Conservation (phyloP, 441 rosid genomes). For the Gossypium davidsonii region DNA sequence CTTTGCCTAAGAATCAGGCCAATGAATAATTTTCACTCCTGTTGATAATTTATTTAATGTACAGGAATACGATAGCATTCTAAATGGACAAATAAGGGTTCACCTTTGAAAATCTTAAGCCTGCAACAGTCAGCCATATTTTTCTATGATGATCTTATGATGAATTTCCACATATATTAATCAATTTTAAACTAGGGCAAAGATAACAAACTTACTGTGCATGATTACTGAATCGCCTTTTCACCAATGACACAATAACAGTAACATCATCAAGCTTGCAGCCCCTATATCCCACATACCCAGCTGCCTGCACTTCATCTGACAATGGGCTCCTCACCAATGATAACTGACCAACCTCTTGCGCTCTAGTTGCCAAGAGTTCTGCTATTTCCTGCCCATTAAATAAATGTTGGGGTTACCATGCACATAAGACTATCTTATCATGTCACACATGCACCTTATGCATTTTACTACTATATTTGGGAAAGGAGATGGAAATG, state of each 20-base stretch:
- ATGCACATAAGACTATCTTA: neutral
- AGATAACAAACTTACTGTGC: slow-evolving; percentile 6
- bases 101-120: neutral
- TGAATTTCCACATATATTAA: neutral
- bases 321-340: slow-evolving; percentile 55
- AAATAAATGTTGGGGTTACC: neutral
- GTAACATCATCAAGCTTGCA: slow-evolving; percentile 54
- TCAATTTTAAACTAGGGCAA: neutral
- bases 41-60: neutral
- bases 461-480: neutral
- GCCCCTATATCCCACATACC: slow-evolving; percentile 54
- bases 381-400: slow-evolving; percentile 55
- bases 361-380: slow-evolving; percentile 47
- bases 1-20: neutral
- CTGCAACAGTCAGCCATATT: neutral
- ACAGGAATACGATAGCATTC: neutral
- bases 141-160: neutral
- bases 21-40: neutral
- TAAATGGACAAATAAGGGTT: neutral
- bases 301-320: slow-evolving; percentile 72
- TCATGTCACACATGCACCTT: neutral
- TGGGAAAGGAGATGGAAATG: neutral
- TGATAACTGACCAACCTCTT: slow-evolving; percentile 41
- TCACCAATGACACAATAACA: slow-evolving; percentile 54
- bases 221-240: slow-evolving; percentile 19